Base-by-base conservation (phyloP, 371 early-diverging fungal species). In the Mortierella sp. region DNA sequence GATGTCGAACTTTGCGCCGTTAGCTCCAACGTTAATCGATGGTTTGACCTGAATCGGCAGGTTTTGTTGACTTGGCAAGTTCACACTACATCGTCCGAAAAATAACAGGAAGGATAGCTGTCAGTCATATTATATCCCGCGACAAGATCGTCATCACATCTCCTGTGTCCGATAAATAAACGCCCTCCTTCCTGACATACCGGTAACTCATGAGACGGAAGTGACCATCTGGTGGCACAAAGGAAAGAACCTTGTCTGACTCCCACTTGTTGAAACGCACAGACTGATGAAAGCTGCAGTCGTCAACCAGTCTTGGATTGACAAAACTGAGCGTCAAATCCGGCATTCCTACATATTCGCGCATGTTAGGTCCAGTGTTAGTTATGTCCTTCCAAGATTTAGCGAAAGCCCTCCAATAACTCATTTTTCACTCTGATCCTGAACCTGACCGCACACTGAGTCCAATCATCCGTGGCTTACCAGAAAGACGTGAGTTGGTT, bases 211-310 rank as follows among this genome's bases (percentile, higher is more conserved):
- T 95, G 55, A 97, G 91, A 75, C 94, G 96, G 87, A 97, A 97
- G 52, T 92, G 92, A 9, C 98, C 98, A 88, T 98, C 98, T 11
- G 99, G 99, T 24, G 99, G 99, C 6, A 98, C 93, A 92, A 98
- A 98, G 3, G 96, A 96, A 26, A 98, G 88, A 2, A 93, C 89
- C 42, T 94, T 92, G 73, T 97, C 96, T 52, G 91, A 90, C 73
- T 96, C 95, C 93, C 95, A 98, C 74, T 95, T 95, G 63, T 92
- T 90, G 83, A 89, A 92, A 80, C 94, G 91, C 9, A 98, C 97
- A 84, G 97, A 97, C 0, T 96, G 97, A 89, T 98, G 99, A 85
- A 98, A 97, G 63, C 95, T 94, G 48, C 91, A 93, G 86, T 96
- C 96, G 76, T 96, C 97, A 77, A 98, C 91, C 7, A 95, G 81